phyloP scores from a whole-genome alignment of 441 rosid genomes.

The Gossypium laxum region DNA sequence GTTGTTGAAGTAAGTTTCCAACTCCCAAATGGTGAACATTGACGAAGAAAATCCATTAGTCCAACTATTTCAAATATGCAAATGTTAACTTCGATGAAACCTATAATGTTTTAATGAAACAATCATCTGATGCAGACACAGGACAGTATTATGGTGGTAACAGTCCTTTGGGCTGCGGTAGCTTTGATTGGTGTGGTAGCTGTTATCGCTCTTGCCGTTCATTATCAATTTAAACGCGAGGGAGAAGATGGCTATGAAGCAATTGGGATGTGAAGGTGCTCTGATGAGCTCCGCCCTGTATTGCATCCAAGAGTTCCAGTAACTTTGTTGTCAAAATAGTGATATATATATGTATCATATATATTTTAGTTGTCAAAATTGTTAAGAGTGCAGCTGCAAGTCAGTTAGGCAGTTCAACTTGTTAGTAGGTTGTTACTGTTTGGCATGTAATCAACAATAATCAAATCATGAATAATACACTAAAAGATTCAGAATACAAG shows the following conservation, averaged over 20 bases:
- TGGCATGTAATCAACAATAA: no score
- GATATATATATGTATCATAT: no score
- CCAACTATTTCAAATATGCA: not conserved
- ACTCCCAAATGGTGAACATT: not conserved
- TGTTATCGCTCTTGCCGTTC: constrained; percentile 20
- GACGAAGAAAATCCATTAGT: not conserved
- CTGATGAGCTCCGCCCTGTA: not conserved
- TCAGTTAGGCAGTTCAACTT: no score
- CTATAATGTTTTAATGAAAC: not conserved
- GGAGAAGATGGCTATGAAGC: constrained; percentile 36
- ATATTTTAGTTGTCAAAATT: no score
- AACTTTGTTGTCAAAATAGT: not conserved
- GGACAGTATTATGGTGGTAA: constrained; percentile 4
- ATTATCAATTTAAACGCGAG: constrained; percentile 22
- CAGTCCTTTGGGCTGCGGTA: constrained; percentile 18
- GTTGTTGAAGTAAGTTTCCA: not conserved
- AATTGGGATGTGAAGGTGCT: constrained; percentile 19
- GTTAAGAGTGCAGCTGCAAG: not conserved
- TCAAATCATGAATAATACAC: no score
- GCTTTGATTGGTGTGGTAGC: constrained; percentile 25
- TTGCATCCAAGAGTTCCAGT: not conserved
- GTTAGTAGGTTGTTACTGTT: no score
- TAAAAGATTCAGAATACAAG: no score
- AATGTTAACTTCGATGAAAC: not conserved
- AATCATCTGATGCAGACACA: constrained; percentile 15